A percentile compares a stretch with the other conserved stretches of the same genome.
phyloP scores from a whole-genome alignment of 1,284 basidiomycete species.

The Cryptococcus jaspeensis region DNA sequence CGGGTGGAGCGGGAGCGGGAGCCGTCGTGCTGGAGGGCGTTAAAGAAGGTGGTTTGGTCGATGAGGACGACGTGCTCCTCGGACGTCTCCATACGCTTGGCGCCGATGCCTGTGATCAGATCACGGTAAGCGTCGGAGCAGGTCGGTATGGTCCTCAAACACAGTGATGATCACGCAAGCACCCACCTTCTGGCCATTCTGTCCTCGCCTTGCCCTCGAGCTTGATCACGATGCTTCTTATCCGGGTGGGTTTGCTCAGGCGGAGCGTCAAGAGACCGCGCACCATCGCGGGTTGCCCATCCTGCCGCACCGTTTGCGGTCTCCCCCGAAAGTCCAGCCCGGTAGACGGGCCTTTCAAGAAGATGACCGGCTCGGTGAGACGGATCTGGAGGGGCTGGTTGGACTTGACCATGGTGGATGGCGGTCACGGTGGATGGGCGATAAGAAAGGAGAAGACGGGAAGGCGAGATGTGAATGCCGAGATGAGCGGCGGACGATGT shows the following conservation, averaged over 20 bases:
- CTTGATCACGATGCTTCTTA: conserved; percentile 79
- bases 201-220: conserved; percentile 66
- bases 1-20: conserved; percentile 40
- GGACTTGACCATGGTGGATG: conserved; percentile 67
- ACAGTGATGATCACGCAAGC: background rate
- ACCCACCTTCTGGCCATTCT: conserved; percentile 83
- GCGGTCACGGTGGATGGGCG: background rate
- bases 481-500: too few relatives aligned
- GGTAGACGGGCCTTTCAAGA: conserved; percentile 60
- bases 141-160: background rate
- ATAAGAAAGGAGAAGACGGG: background rate
- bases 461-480: too few relatives aligned
- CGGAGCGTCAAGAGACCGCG: conserved; percentile 82
- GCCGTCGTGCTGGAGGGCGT: conserved; percentile 51
- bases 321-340: conserved; percentile 54
- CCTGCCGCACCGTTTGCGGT: conserved; percentile 52
- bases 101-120: conserved; percentile 65
- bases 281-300: conserved; percentile 70
- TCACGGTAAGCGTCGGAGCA: background rate
- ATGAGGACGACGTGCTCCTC: conserved; percentile 79
- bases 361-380: conserved; percentile 78
- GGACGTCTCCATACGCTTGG: conserved; percentile 71
- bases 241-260: conserved; percentile 76
- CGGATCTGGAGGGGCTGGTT: conserved; percentile 68
- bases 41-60: conserved; percentile 71